These are phyloP conservation scores for Tolypocladium ovalisporum DNA, from an alignment of 2,329 filamentous ascomycete species.

Conservation along the genomic window DNA sequence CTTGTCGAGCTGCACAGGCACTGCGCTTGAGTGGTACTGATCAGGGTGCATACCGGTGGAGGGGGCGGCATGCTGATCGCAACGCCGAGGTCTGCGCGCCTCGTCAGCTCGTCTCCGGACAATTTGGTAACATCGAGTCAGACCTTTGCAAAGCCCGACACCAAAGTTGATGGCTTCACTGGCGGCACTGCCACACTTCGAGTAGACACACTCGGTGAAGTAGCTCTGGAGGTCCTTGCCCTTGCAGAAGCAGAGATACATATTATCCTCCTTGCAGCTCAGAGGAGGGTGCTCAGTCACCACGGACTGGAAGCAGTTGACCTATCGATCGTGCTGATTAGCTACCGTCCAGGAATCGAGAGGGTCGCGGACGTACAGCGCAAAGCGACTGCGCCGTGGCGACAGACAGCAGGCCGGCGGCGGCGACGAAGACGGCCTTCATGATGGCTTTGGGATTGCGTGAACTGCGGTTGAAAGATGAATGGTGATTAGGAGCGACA, in stretches of 20 bases:
- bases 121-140: neutral
- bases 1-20: no score
- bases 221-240: conserved; percentile 10
- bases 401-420: neutral
- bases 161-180: conserved; percentile 11
- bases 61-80: neutral
- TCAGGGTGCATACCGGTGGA: neutral
- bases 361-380: neutral
- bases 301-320: conserved; percentile 16
- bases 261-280: conserved; percentile 16
- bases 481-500: neutral
- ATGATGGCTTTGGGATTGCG: neutral
- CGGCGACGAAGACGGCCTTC: neutral
- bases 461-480: neutral
- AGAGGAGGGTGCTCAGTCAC: conserved; percentile 16
- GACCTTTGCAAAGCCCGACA: conserved; percentile 19
- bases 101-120: neutral
- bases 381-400: neutral
- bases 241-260: conserved; percentile 20
- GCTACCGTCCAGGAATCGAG: neutral
- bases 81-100: neutral
- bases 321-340: conserved; percentile 2
- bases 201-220: conserved; percentile 13
- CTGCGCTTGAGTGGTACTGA: no score
- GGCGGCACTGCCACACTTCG: conserved; percentile 5